Conservation (phyloP, 2,329 filamentous ascomycete species). For the Biscogniauxia marginata region DNA sequence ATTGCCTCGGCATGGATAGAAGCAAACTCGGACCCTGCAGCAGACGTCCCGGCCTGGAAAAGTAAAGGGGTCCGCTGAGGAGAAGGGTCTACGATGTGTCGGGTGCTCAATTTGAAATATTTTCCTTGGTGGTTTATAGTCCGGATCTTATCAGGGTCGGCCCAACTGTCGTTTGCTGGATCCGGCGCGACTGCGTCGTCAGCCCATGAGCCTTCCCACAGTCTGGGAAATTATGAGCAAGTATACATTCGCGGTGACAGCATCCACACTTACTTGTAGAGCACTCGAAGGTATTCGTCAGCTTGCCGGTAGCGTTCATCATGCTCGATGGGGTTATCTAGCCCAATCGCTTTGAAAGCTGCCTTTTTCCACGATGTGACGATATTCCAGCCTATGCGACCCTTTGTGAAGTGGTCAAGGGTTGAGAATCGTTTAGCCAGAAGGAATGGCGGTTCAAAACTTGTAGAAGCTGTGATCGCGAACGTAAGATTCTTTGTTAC, state of each 20-base stretch:
- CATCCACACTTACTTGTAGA: constrained; percentile 53
- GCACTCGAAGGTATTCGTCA: constrained; percentile 59
- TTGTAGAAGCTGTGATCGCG: constrained; percentile 61
- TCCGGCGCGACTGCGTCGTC: constrained; percentile 56
- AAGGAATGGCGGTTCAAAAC: constrained; percentile 61
- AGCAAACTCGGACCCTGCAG: constrained; percentile 56
- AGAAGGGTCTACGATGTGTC: constrained; percentile 52
- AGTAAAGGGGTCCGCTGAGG: constrained; percentile 57
- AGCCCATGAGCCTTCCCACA: constrained; percentile 57
- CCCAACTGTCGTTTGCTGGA: constrained; percentile 52
- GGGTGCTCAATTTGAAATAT: constrained; percentile 46
- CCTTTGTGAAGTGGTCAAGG: constrained; percentile 60
- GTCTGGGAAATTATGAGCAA: constrained; percentile 29
- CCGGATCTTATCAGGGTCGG: constrained; percentile 57
- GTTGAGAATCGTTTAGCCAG: constrained; percentile 62
- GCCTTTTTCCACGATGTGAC: constrained; percentile 55
- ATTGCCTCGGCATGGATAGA: constrained; percentile 59
- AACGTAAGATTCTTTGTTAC: constrained; percentile 64
- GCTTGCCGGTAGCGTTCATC: constrained; percentile 61
- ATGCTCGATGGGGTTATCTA: constrained; percentile 57
- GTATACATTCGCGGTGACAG: neutral
- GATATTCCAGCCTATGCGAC: constrained; percentile 65
- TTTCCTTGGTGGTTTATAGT: constrained; percentile 61
- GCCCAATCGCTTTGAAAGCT: constrained; percentile 61
- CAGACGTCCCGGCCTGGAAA: constrained; percentile 59